These are phyloP conservation scores for Phytophthora agathidicida DNA, from an alignment of 352 stramenopile genomes.

Conservation along the genomic window DNA sequence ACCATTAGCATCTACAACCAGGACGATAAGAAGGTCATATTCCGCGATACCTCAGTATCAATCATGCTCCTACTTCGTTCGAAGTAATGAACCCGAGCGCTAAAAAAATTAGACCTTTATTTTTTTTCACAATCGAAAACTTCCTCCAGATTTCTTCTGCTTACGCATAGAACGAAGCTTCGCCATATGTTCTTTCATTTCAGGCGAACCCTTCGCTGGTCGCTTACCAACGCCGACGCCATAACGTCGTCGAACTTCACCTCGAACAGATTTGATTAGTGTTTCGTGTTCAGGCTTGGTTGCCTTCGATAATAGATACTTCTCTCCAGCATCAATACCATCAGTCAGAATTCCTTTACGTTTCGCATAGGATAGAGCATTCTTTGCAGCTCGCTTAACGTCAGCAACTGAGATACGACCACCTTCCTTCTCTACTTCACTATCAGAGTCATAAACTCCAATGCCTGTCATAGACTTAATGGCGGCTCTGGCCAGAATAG, in stretches of 20 bases:
- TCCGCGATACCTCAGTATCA: too few species aligned
- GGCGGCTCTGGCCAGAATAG: neutral
- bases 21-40: constrained; percentile 5
- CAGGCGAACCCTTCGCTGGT: neutral
- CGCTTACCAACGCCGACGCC: constrained; percentile 11
- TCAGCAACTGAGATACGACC: neutral
- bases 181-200: neutral
- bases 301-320: constrained; percentile 1
- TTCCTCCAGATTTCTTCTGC: too few species aligned
- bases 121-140: constrained; percentile 2
- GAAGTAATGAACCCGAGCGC: constrained; percentile 4
- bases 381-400: constrained; percentile 4
- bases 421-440: constrained; percentile 1
- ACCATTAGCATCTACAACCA: constrained; percentile 21
- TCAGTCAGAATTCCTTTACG: constrained; percentile 15
- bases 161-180: neutral
- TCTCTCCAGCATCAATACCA: constrained; percentile 5
- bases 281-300: constrained; percentile 14
- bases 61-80: constrained; percentile 10
- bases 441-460: constrained; percentile 6
- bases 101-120: neutral
- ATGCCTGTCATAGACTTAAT: neutral
- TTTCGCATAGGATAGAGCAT: constrained; percentile 3
- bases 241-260: constrained; percentile 1
- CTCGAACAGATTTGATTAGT: constrained; percentile 4